A percentile compares a stretch with the other conserved stretches of the same genome.
Evolutionary conservation across 805 yeast species (phyloP).

Genomic region (Blastobotrys terrestris): DNA sequence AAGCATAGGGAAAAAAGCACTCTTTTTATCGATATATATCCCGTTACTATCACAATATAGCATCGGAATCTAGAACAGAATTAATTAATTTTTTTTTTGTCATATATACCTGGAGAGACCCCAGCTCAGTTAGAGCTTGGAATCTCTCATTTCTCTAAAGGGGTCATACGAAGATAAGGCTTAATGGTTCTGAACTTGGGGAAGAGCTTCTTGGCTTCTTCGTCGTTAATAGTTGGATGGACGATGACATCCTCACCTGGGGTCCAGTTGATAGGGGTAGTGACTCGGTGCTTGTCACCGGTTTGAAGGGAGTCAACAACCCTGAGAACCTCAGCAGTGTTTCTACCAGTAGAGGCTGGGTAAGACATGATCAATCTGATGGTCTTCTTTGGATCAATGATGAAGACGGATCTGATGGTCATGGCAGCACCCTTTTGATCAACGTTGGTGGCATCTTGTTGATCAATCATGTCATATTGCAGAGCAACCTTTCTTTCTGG

Average conservation of each 20-base stretch:
- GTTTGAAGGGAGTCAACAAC: slow-evolving; percentile 85
- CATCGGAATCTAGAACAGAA: no score
- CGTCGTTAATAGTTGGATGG: slow-evolving; percentile 82
- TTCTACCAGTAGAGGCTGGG: slow-evolving; percentile 95
- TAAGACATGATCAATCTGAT: slow-evolving; percentile 81
- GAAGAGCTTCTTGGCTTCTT: slow-evolving; percentile 76
- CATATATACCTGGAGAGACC: neutral
- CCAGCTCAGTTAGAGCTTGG: neutral
- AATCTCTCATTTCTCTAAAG: slow-evolving; percentile 20
- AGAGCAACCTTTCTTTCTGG: slow-evolving; percentile 76
- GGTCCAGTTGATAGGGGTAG: slow-evolving; percentile 91
- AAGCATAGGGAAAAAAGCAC: no score
- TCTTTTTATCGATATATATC: no score
- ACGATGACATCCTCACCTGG: slow-evolving; percentile 91
- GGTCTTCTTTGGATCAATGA: slow-evolving; percentile 88
- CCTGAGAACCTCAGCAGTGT: slow-evolving; percentile 88
- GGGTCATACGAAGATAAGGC: slow-evolving; percentile 82
- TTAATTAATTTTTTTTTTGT: neutral
- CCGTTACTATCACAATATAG: no score
- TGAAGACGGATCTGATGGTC: slow-evolving; percentile 89
- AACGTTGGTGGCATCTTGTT: slow-evolving; percentile 75
- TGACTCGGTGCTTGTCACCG: slow-evolving; percentile 81
- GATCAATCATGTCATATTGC: slow-evolving; percentile 82
- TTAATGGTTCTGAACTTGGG: slow-evolving; percentile 85
- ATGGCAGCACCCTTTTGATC: slow-evolving; percentile 67